Evolutionary conservation across 179 eudicot species (phyloP), one percentile per base, ranked within the genome.

Genomic region (Drosera spatulata): DNA sequence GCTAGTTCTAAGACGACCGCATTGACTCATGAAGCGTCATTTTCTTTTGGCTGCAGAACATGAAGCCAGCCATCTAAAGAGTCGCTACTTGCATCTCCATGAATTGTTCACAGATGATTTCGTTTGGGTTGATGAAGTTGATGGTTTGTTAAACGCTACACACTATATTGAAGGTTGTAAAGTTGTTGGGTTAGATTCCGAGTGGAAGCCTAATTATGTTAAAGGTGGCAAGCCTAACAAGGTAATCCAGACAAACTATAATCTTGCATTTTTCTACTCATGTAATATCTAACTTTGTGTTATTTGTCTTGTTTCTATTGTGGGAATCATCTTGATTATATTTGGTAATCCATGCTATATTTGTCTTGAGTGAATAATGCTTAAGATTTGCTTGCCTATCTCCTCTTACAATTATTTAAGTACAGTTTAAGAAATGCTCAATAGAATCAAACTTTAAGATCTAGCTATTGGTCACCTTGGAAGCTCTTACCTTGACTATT

Each of bases 151-250:
- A 61, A 72, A 67, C 50, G 96, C 99, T 13, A 83, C 85, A n/a
- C 55, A 75, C 70, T 75, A 83, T 57, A 77, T 94, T 61, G 91
- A 94, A 75, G 79, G 79, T 45, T 90, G 91, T 71, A 94, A 94
- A 75, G 85, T 94, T 60, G 74, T 86, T 50, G 99, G 99, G 55
- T 15, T 94, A 71, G 99, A 94, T 77, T 86, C 97, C 77, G 99
- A 94, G 68, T 94, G 99, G 99, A 94, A 85, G 73, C 97, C 99
- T 63, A 87, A 82, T 68, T 86, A 85, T 69, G 78, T 68, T 52
- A 94, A 94, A 77, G 99, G 99, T 22, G 1, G 33, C 77, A 77
- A 66, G 62, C 82, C 82, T 50, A 91, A 77, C 74, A 94, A 86
- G 99, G 99, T 89, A 74, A 47, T 22, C 33, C 33, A 22, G 33